Evolutionary conservation across 345 rosid genomes (phyloP).

Genomic region (Erucastrum elatum): DNA sequence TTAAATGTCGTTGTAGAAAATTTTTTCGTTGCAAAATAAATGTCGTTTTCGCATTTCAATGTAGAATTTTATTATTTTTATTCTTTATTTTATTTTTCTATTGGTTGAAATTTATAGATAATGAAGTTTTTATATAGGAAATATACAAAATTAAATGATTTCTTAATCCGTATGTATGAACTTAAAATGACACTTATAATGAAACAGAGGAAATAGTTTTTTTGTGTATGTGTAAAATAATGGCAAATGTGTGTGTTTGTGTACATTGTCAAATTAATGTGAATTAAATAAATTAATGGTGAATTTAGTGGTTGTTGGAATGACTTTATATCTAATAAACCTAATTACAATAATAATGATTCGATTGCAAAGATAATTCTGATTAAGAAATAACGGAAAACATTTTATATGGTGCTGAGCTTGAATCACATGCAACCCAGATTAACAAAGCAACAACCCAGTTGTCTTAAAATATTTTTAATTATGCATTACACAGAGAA

Average conservation of each 20-base stretch:
- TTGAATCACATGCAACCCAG: slow-evolving; percentile 46
- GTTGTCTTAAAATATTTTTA: slow-evolving; percentile 21
- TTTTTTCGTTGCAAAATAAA: no score
- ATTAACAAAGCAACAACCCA: slow-evolving; percentile 50
- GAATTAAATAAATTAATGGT: not conserved
- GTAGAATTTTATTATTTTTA: no score
- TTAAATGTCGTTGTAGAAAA: no score
- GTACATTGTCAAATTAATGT: slow-evolving; percentile 13
- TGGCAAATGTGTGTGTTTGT: not conserved
- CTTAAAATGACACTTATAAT: no score
- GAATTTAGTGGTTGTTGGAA: slow-evolving; percentile 32
- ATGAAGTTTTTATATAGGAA: no score
- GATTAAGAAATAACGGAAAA: slow-evolving; percentile 34
- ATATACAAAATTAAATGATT: no score
- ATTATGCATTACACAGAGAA: slow-evolving; percentile 21
- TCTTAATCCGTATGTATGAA: no score
- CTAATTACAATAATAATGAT: not conserved
- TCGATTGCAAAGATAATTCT: not conserved
- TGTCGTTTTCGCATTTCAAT: no score
- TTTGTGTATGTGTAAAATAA: not conserved
- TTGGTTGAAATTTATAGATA: no score
- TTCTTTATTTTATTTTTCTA: no score
- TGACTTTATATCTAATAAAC: slow-evolving; percentile 34
- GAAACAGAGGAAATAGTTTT: not conserved
- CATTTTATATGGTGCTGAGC: slow-evolving; percentile 42